These are phyloP conservation scores for Prunus armeniaca DNA, from an alignment of 306 rosid species.

Conservation along the genomic window DNA sequence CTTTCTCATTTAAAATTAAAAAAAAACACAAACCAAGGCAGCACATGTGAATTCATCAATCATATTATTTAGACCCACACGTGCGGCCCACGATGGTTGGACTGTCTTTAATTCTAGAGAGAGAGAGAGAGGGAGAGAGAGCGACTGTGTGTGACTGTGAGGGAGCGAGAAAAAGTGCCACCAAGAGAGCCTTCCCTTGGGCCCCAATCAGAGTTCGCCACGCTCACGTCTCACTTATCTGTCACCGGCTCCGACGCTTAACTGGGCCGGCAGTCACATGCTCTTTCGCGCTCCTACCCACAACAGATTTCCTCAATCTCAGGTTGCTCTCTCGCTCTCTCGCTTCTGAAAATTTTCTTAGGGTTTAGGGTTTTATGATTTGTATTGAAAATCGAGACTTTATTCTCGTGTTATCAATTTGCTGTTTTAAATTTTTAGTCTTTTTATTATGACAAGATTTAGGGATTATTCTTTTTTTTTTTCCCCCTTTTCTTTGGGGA, in stretches of 20 bases:
- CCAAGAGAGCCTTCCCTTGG: not conserved
- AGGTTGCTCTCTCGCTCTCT: constrained; percentile 1
- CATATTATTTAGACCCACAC: not conserved
- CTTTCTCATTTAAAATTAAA: no score
- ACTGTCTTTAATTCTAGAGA: not conserved
- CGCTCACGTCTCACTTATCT: not conserved
- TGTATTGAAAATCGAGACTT: no score
- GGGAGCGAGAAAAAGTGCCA: not conserved
- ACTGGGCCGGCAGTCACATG: not conserved
- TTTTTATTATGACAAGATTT: not conserved
- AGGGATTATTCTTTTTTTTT: not conserved
- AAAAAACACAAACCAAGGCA: not conserved
- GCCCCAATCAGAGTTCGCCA: not conserved
- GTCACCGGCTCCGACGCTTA: not conserved
- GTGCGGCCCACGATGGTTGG: not conserved
- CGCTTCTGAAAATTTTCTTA: not conserved
- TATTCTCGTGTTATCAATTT: not conserved
- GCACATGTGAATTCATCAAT: not conserved
- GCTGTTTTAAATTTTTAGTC: not conserved
- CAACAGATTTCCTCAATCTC: not conserved
- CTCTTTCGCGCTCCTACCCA: not conserved
- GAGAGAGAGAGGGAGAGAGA: not conserved
- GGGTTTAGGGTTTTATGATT: not conserved
- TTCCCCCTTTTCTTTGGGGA: not conserved
- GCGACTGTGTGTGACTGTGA: not conserved